Evolutionary conservation across 176 grass and related monocot genomes (phyloP).

Genomic region (Olyra latifolia): DNA sequence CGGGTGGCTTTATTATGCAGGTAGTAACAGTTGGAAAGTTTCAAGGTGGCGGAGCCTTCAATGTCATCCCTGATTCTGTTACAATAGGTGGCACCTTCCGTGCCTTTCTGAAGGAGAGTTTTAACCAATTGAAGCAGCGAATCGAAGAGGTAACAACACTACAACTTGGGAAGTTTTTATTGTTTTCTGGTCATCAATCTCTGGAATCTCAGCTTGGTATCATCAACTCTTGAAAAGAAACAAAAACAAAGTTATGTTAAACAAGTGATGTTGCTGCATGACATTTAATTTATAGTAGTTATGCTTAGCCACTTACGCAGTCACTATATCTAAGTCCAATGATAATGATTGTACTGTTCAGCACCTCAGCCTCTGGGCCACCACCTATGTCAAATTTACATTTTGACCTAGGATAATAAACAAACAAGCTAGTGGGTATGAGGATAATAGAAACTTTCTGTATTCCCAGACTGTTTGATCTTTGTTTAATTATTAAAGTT

Average conservation of each 20-base stretch:
- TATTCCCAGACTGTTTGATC: not conserved
- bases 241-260: not conserved
- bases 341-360: not conserved
- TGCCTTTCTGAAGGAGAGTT: conserved; percentile 80
- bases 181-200: conserved; percentile 7
- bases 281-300: not conserved
- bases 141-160: conserved; percentile 69
- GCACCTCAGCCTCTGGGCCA: not conserved
- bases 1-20: conserved; percentile 40
- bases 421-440: not conserved
- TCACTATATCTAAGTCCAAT: not conserved
- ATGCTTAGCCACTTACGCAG: not conserved
- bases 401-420: not conserved
- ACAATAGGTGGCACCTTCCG: conserved; percentile 90
- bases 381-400: not conserved
- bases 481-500: not conserved
- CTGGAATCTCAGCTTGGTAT: not conserved
- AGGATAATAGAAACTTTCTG: not conserved
- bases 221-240: conserved; percentile 8
- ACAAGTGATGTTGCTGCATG: not conserved
- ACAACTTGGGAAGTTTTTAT: conserved; percentile 14
- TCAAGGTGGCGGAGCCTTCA: conserved; percentile 88
- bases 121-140: conserved; percentile 71
- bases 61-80: conserved; percentile 95
- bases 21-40: conserved; percentile 94